Evolutionary conservation across 345 rosid species (phyloP), one percentile per base, ranked within the genome.

Genomic region (Salix dunnii): DNA sequence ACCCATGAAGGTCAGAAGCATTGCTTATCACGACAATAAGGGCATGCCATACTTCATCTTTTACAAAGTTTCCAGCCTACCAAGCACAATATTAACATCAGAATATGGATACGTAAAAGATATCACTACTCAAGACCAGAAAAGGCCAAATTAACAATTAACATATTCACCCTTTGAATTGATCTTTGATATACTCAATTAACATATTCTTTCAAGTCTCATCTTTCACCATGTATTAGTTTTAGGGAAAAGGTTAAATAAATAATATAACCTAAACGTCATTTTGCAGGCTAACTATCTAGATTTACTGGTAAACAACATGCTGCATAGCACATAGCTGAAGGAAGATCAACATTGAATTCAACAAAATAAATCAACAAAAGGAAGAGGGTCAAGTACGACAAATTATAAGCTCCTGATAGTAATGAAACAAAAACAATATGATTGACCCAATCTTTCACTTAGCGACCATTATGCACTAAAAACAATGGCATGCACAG

Each of bases 21-120:
- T 92, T 96, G 89, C 94, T 91, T 82, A 96, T 92, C 74, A 90
- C 95, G 81, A 94, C 97, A 82, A 96, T 84, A 78, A 96, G 96
- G 71, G 90, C 95, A 86, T 94, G 92, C 94, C 99, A 96, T 35
- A 94, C 98, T 82, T 96, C 99, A 90, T 92, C 97, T 84, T 94
- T 96, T 71, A 96, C 98, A 85, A 92, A 92, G 83, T 89, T 91
- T 86, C 99, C 98, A 89, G 99, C 97, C 99, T 96, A 84, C 88
- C 77, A 89, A 80, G 85, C 87, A 81, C 43, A 40, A 62, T 23
- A 72, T 27, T 53, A 43, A 55, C 38, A 67, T 80, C 42, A 80
- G 66, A 67, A 80, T 12, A 51, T 66, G 31, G 40, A 36, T n/a
- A 31, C 16, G n/a, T 2, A 28, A 73, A 74, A 31, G 23, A 49